These are phyloP conservation scores for Saturnispora saitoi DNA, from an alignment of 805 yeast species.

Conservation along the genomic window DNA sequence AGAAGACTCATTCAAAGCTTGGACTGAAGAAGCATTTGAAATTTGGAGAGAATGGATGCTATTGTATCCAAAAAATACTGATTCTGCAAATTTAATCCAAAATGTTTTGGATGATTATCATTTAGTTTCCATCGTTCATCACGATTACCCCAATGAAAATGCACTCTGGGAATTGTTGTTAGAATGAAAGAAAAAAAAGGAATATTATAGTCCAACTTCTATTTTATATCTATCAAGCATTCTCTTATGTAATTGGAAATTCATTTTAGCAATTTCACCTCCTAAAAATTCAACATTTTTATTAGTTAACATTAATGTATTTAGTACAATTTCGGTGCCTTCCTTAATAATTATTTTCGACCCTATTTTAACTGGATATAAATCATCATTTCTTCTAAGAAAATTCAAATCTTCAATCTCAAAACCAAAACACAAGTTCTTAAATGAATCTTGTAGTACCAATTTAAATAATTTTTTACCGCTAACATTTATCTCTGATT, in stretches of 20 bases:
- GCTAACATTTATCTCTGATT: neutral
- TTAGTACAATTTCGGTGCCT: slow-evolving; percentile 40
- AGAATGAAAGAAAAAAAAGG: slow-evolving; percentile 12
- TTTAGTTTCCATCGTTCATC: slow-evolving; percentile 81
- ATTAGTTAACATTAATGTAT: slow-evolving; percentile 32
- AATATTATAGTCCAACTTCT: slow-evolving; percentile 20
- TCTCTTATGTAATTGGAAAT: slow-evolving; percentile 22
- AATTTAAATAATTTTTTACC: slow-evolving; percentile 37
- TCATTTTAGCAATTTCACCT: slow-evolving; percentile 24
- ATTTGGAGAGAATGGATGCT: slow-evolving; percentile 91
- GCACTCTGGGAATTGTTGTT: slow-evolving; percentile 69
- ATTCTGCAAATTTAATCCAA: slow-evolving; percentile 54
- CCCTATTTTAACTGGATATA: slow-evolving; percentile 42
- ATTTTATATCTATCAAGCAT: slow-evolving; percentile 32
- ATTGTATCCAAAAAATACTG: slow-evolving; percentile 53
- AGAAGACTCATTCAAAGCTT: slow-evolving; percentile 85
- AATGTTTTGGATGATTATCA: slow-evolving; percentile 53
- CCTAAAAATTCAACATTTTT: slow-evolving; percentile 21
- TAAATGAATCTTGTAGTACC: slow-evolving; percentile 45
- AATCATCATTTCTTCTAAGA: slow-evolving; percentile 22
- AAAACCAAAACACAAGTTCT: slow-evolving; percentile 47
- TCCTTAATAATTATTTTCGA: slow-evolving; percentile 44
- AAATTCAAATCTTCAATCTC: slow-evolving; percentile 48
- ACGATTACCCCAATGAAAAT: slow-evolving; percentile 63
- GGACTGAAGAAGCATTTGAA: slow-evolving; percentile 92